phyloP scores from a whole-genome alignment of 1,284 basidiomycete species.

The Moesziomyces parantarcticus region DNA sequence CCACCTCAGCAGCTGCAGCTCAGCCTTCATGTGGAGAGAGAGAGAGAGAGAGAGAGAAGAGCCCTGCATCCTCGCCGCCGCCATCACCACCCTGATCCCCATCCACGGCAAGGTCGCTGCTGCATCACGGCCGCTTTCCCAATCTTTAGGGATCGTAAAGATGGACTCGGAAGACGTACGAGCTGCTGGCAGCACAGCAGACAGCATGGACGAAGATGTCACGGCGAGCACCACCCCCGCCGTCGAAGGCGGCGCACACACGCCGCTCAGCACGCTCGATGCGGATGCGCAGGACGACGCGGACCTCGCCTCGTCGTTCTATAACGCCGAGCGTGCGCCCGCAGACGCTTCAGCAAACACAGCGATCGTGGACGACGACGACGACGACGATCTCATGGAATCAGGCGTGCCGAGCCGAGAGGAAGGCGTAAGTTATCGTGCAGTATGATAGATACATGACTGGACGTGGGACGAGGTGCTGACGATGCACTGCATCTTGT shows the following conservation, averaged over 20 bases:
- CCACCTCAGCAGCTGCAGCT: not conserved
- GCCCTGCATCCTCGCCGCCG: too few relatives aligned
- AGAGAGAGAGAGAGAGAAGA: not conserved
- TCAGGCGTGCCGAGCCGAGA: constrained; percentile 23
- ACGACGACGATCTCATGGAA: constrained; percentile 32
- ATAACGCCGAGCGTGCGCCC: constrained; percentile 9
- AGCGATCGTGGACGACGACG: constrained; percentile 17
- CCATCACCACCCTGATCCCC: too few relatives aligned
- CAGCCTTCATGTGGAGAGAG: not conserved
- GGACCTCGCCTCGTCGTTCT: constrained; percentile 31
- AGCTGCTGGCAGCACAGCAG: not conserved
- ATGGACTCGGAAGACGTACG: constrained; percentile 12
- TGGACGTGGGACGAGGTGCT: not conserved
- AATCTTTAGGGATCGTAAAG: constrained; percentile 6
- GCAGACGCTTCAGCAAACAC: not conserved
- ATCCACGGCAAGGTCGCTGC: too few relatives aligned
- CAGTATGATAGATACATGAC: not conserved
- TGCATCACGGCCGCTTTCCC: too few relatives aligned
- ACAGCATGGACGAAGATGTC: constrained; percentile 20
- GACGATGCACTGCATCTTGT: not conserved
- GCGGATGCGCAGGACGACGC: constrained; percentile 14
- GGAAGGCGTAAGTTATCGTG: constrained; percentile 15
- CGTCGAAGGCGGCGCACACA: constrained; percentile 13
- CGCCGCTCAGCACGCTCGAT: constrained; percentile 23
- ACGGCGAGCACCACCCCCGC: constrained; percentile 12